Conservation (phyloP, 2,329 filamentous ascomycete species). For the Botryotinia narcissicola region DNA sequence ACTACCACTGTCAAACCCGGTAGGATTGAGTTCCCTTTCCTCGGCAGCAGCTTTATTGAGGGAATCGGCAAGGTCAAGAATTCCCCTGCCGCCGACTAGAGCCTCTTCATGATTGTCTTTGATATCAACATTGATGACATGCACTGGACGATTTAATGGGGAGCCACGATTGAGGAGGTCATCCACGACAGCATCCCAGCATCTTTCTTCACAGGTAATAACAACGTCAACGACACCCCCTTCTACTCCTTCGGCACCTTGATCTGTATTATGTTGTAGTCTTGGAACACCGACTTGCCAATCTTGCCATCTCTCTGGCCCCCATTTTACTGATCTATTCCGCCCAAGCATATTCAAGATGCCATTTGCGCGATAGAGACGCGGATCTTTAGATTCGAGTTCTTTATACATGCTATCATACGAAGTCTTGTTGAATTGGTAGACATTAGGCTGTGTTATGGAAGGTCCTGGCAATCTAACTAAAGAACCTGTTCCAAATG, state of each 20-base stretch:
- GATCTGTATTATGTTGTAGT: slow-evolving; percentile 70
- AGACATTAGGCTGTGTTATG: slow-evolving; percentile 93
- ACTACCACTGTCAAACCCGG: slow-evolving; percentile 67
- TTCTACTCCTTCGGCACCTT: slow-evolving; percentile 78
- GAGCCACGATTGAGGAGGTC: slow-evolving; percentile 84
- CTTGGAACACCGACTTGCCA: slow-evolving; percentile 87
- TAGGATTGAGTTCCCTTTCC: slow-evolving; percentile 64
- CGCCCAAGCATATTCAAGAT: slow-evolving; percentile 93
- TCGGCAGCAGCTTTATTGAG: slow-evolving; percentile 77
- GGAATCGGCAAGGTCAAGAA: slow-evolving; percentile 83
- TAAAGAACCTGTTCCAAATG: slow-evolving; percentile 92
- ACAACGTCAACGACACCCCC: slow-evolving; percentile 89
- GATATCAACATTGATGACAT: slow-evolving; percentile 98
- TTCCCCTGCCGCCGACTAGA: slow-evolving; percentile 82
- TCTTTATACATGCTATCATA: slow-evolving; percentile 95
- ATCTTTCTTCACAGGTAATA: slow-evolving; percentile 95
- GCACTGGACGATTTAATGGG: slow-evolving; percentile 86
- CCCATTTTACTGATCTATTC: slow-evolving; percentile 90
- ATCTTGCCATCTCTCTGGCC: slow-evolving; percentile 96
- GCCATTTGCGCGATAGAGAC: slow-evolving; percentile 87
- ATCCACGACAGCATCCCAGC: slow-evolving; percentile 96
- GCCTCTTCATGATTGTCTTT: slow-evolving; percentile 98
- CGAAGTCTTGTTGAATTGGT: slow-evolving; percentile 95
- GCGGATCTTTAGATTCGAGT: slow-evolving; percentile 77
- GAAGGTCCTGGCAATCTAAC: slow-evolving; percentile 90